Base-by-base conservation (phyloP, 108 stramenopile genomes). In the Stephanodiscus minutulus region DNA sequence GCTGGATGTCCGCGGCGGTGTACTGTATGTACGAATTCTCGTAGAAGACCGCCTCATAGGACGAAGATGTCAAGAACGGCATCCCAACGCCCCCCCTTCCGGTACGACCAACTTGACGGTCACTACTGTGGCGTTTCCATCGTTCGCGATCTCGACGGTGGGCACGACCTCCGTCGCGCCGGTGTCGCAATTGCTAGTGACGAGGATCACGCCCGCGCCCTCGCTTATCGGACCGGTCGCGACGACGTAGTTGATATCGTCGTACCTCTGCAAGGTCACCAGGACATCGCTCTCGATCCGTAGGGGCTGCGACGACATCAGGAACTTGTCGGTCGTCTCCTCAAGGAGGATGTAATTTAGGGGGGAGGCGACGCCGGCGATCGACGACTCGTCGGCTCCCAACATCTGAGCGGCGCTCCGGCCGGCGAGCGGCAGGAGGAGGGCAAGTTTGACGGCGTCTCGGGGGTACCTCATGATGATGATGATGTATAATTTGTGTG, bases 221-320 rank as follows among this genome's bases (percentile, higher is more conserved):
- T 33, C 57, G 18, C 20, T n/a, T 4, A 58, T 25, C 1, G 57
- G 57, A 18, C 36, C 29, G 0, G 9, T 33, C 5, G 15, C 57
- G 17, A 58, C 13, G 18, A 18, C 31, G 2, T 35, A 13, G 18
- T 58, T 29, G 35, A 29, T 29, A 36, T 29, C 28, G 12, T 29
- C 13, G 13, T 58, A 58, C 3, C 57, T 25, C 15, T 58, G 57
- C 13, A 58, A 18, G 1, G 57, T 58, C 18, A 58, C 28, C 6
- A 33, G 57, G 35, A 58, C 57, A 36, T 58, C 57, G 33, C 57
- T 58, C 36, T 58, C n/a, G 57, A 58, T 58, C 33, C 35, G 29
- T 0, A 58, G 35, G 18, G 35, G 57, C 13, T 58, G 7, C n/a
- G n/a, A n/a, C 13, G 33, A 33, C 36, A 8, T 5, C 0, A 58